phyloP scores from a whole-genome alignment of 2,329 filamentous ascomycete species.

The Berkeleyomyces basicola region DNA sequence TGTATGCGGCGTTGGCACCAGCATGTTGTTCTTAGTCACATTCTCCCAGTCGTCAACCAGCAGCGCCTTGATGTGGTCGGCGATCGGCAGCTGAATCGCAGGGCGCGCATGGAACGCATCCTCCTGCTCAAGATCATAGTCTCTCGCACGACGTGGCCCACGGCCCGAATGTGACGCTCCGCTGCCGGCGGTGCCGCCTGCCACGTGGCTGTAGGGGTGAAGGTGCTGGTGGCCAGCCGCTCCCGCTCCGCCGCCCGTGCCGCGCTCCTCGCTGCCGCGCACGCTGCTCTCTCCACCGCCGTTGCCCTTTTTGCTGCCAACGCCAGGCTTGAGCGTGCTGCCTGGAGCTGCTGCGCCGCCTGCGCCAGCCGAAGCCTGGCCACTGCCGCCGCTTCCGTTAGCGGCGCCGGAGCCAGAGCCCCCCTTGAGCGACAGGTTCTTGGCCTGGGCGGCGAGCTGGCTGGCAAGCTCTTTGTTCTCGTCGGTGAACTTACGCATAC shows the following conservation, averaged over 20 bases:
- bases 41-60: conserved; percentile 99
- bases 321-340: background rate
- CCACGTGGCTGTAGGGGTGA: conserved; percentile 41
- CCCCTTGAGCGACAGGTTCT: conserved; percentile 36
- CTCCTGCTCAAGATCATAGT: conserved; percentile 80
- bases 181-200: conserved; percentile 42
- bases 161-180: conserved; percentile 43
- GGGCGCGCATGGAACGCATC: conserved; percentile 72
- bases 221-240: conserved; percentile 25
- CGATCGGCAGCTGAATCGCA: conserved; percentile 70
- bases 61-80: conserved; percentile 78
- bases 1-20: conserved; percentile 67
- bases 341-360: conserved; percentile 32
- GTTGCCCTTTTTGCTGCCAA: conserved; percentile 23
- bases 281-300: conserved; percentile 54
- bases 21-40: conserved; percentile 83
- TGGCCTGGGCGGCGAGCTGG: conserved; percentile 54
- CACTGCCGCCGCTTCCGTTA: conserved; percentile 33
- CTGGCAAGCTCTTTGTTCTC: conserved; percentile 84
- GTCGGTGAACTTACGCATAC: conserved; percentile 82
- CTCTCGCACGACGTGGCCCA: conserved; percentile 57
- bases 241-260: conserved; percentile 61
- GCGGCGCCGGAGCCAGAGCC: conserved; percentile 32
- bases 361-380: conserved; percentile 58
- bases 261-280: conserved; percentile 62